Conservation (phyloP, 2,329 filamentous ascomycete genomes). For the Coniochaeta sp. region DNA sequence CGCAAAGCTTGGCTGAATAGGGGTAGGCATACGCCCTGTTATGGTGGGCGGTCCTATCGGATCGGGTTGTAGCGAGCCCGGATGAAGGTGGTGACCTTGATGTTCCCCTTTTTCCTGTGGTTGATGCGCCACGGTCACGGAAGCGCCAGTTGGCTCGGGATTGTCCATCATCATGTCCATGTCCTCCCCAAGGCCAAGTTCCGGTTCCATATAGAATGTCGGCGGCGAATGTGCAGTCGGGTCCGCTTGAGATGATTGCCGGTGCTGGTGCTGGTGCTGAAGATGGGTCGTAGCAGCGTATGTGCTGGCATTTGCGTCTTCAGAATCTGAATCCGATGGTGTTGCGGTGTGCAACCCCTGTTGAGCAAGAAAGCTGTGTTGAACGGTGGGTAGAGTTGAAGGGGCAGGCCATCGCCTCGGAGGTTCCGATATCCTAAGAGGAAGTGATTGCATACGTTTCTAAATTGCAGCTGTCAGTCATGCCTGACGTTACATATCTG, state of each 20-base stretch:
- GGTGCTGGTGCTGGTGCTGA: neutral
- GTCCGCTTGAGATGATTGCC: neutral
- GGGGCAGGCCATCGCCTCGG: conserved; percentile 25
- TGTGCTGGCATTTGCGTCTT: conserved; percentile 21
- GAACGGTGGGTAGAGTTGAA: conserved; percentile 15
- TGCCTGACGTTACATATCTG: neutral
- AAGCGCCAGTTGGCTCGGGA: conserved; percentile 8
- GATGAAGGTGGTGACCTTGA: conserved; percentile 15
- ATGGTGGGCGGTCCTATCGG: conserved; percentile 18
- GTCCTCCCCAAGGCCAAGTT: conserved; percentile 34
- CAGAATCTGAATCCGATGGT: conserved; percentile 27
- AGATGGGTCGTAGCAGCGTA: neutral
- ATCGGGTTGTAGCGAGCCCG: conserved; percentile 23
- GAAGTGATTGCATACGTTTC: conserved; percentile 49
- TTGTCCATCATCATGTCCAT: conserved; percentile 48
- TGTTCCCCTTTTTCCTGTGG: neutral
- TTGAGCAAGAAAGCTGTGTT: neutral
- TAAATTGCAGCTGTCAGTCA: conserved; percentile 13
- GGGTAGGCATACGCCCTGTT: conserved; percentile 47
- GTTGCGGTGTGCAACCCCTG: conserved; percentile 16
- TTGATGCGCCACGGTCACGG: neutral
- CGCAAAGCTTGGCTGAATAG: conserved; percentile 51
- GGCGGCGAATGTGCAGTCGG: neutral
- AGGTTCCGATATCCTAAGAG: conserved; percentile 37
- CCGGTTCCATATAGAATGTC: conserved; percentile 8